A percentile compares a stretch with the other conserved stretches of the same genome.
Conservation (phyloP, 306 rosid species). For the Quercus gilva region DNA sequence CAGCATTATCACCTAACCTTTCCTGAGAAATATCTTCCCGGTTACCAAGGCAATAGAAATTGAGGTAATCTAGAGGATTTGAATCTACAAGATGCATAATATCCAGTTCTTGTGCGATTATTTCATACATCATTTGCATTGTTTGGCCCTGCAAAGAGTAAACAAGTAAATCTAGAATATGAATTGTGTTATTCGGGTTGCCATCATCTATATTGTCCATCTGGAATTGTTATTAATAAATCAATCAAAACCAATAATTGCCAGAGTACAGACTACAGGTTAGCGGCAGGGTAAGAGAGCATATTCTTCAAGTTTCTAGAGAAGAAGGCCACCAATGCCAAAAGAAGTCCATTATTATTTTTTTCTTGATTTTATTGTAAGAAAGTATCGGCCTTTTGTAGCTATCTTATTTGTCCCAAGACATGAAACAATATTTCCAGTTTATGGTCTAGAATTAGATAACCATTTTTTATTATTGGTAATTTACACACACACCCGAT, state of each 20-base stretch:
- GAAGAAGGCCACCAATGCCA: background rate
- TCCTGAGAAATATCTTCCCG: constrained; percentile 59
- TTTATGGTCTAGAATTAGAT: constrained; percentile 17
- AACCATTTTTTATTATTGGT: background rate
- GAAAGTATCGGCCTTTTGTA: background rate
- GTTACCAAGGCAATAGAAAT: constrained; percentile 97
- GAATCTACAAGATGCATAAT: constrained; percentile 32
- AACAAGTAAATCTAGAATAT: constrained; percentile 16
- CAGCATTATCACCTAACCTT: constrained; percentile 26
- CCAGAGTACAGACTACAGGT: background rate
- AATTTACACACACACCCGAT: too few relatives aligned
- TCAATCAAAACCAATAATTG: background rate
- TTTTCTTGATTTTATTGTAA: background rate
- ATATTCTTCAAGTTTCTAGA: background rate
- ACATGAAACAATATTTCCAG: background rate
- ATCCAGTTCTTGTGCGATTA: constrained; percentile 61
- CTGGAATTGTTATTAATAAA: background rate
- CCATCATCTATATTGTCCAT: background rate
- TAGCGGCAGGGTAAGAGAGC: background rate
- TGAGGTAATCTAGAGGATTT: constrained; percentile 77
- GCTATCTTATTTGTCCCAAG: background rate
- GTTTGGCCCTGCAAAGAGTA: constrained; percentile 69
- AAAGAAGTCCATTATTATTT: background rate
- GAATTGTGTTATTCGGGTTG: background rate
- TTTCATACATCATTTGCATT: constrained; percentile 76